Evolutionary conservation across 148 eudicot species (phyloP).

Genomic region (Gaultheria prostrata): DNA sequence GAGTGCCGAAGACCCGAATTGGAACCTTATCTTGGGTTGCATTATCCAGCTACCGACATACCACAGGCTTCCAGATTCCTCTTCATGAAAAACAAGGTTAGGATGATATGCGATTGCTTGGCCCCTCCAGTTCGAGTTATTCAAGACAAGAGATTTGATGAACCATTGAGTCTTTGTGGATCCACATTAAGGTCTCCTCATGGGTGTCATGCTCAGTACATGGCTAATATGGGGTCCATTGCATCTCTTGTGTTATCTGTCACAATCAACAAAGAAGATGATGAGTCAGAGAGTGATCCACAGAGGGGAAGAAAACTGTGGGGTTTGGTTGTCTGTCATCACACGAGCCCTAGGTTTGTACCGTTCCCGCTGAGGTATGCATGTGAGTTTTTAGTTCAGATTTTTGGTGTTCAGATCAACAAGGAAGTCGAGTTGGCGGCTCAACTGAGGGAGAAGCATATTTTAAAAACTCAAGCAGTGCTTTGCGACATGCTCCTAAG

Average conservation of each 20-base stretch:
- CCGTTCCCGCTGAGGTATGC: constrained; percentile 74
- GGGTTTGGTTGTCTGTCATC: constrained; percentile 95
- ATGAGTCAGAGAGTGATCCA: constrained; percentile 44
- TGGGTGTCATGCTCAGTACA: constrained; percentile 82
- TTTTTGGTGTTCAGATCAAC: constrained; percentile 66
- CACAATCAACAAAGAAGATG: constrained; percentile 59
- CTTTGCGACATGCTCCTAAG: constrained; percentile 88
- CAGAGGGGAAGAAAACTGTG: constrained; percentile 59
- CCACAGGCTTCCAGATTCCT: constrained; percentile 91
- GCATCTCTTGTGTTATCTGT: constrained; percentile 85
- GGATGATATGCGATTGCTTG: constrained; percentile 85
- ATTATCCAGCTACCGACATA: constrained; percentile 87
- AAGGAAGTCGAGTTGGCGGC: constrained; percentile 71
- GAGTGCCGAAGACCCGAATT: constrained; percentile 51
- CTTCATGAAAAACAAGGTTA: constrained; percentile 76
- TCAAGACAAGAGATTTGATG: constrained; percentile 54
- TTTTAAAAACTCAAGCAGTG: constrained; percentile 66
- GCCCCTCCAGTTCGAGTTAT: constrained; percentile 63
- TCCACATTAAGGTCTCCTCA: constrained; percentile 82
- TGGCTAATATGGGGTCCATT: constrained; percentile 82
- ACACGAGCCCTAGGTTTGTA: constrained; percentile 59
- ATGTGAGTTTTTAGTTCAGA: constrained; percentile 80
- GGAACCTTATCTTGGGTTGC: constrained; percentile 85
- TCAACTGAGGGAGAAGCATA: constrained; percentile 65
- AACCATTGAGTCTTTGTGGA: constrained; percentile 72